These are phyloP conservation scores for Penicillium samsonianum DNA, from an alignment of 495 filamentous ascomycete genomes.

Conservation along the genomic window DNA sequence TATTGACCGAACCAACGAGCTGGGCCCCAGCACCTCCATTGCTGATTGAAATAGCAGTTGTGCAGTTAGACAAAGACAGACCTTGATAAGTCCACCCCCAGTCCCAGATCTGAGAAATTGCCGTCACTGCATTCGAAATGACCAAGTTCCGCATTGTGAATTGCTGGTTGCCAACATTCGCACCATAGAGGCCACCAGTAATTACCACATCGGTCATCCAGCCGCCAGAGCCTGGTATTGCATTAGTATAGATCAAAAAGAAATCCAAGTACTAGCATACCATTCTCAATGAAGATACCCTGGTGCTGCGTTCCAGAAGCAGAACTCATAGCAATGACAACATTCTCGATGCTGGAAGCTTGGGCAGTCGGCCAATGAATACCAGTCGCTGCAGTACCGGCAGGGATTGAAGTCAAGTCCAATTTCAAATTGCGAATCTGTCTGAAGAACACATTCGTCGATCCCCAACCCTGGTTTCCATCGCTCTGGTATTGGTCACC, in stretches of 20 bases:
- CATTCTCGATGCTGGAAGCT: constrained; percentile 75
- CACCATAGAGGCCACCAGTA: constrained; percentile 68
- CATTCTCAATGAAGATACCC: constrained; percentile 75
- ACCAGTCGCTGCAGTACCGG: constrained; percentile 53
- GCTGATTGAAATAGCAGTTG: constrained; percentile 52
- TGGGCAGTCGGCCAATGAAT: constrained; percentile 79
- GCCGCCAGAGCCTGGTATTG: constrained; percentile 61
- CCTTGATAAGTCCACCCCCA: constrained; percentile 61
- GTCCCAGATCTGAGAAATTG: constrained; percentile 60
- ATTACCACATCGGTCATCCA: constrained; percentile 66
- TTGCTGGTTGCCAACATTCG: constrained; percentile 74
- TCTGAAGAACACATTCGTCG: constrained; percentile 75
- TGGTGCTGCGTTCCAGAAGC: constrained; percentile 61
- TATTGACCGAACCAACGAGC: constrained; percentile 49
- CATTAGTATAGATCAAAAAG: constrained; percentile 1
- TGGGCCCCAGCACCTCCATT: constrained; percentile 38
- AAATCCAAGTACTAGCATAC: constrained; percentile 39
- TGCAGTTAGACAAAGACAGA: constrained; percentile 50
- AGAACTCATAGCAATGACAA: constrained; percentile 69
- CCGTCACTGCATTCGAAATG: constrained; percentile 64
- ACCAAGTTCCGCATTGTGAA: constrained; percentile 75
- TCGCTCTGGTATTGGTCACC: constrained; percentile 59
- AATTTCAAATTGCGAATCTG: constrained; percentile 78
- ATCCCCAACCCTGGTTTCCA: constrained; percentile 50
- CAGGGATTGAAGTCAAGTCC: constrained; percentile 66